phyloP scores from a whole-genome alignment of 1,284 basidiomycete genomes.

The Sphaerobolus stellatus region DNA sequence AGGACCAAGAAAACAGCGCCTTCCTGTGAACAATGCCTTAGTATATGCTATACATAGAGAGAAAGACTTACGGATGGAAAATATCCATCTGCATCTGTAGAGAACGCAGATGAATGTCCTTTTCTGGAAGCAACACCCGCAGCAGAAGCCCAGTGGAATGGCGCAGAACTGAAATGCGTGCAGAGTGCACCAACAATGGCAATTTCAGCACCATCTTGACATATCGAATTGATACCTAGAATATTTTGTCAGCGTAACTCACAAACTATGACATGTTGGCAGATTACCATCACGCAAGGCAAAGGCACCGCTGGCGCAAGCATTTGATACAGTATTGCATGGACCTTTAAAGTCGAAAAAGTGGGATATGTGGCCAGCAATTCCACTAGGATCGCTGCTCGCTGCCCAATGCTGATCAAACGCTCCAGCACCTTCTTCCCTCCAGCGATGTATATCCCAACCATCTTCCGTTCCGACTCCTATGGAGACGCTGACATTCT shows the following conservation, averaged over 20 bases:
- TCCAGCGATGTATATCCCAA: slow-evolving; percentile 17
- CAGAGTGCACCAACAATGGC: slow-evolving; percentile 18
- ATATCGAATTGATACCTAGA: slow-evolving; percentile 12
- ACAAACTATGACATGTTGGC: background rate
- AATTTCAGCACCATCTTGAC: slow-evolving; percentile 10
- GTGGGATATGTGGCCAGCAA: slow-evolving; percentile 18
- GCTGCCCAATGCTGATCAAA: slow-evolving; percentile 18
- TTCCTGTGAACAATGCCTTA: slow-evolving; percentile 2
- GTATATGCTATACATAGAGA: background rate
- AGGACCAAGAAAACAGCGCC: slow-evolving; percentile 14
- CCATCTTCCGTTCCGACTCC: slow-evolving; percentile 19
- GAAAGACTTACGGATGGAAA: slow-evolving; percentile 16
- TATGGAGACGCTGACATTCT: slow-evolving; percentile 16
- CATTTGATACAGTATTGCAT: slow-evolving; percentile 11
- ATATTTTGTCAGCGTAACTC: background rate
- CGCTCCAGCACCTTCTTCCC: slow-evolving; percentile 7
- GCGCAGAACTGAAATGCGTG: slow-evolving; percentile 17
- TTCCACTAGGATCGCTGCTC: slow-evolving; percentile 18
- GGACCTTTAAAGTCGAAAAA: slow-evolving; percentile 17
- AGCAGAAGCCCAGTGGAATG: slow-evolving; percentile 16
- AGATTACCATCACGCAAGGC: slow-evolving; percentile 16
- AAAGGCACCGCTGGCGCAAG: slow-evolving; percentile 18
- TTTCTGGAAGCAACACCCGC: slow-evolving; percentile 13
- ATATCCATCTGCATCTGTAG: slow-evolving; percentile 19
- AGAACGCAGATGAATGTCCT: slow-evolving; percentile 17